These are phyloP conservation scores for Akanthomyces dipterigenus DNA, from an alignment of 2,329 filamentous ascomycete species.

Conservation along the genomic window DNA sequence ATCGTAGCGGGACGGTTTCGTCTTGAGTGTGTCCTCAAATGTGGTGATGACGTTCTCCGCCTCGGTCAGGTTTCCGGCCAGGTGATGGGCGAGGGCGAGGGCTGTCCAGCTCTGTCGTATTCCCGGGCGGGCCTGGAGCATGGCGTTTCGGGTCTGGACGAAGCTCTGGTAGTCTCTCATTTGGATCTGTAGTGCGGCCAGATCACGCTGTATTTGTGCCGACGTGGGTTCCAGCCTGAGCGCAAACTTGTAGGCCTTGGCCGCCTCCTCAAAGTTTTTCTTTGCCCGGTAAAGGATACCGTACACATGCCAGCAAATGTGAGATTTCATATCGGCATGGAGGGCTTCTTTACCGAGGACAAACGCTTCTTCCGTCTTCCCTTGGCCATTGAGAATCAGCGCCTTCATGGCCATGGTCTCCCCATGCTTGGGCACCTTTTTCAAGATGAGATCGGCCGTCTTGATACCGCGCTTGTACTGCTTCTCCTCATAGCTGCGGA, in stretches of 20 bases:
- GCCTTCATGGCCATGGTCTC: slow-evolving; percentile 99
- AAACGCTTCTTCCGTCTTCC: slow-evolving; percentile 91
- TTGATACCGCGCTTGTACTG: slow-evolving; percentile 95
- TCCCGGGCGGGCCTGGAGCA: slow-evolving; percentile 78
- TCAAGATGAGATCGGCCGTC: slow-evolving; percentile 90
- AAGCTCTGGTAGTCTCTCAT: slow-evolving; percentile 95
- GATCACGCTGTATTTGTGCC: slow-evolving; percentile 84
- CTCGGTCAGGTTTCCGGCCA: slow-evolving; percentile 75
- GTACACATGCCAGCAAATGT: slow-evolving; percentile 99
- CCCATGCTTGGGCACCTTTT: slow-evolving; percentile 91
- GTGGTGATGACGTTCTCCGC: slow-evolving; percentile 88
- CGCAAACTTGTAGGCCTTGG: slow-evolving; percentile 98
- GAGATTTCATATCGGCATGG: slow-evolving; percentile 96
- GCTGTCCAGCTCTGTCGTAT: slow-evolving; percentile 94
- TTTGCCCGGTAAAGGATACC: slow-evolving; percentile 85
- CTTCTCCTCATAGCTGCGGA: slow-evolving; percentile 96
- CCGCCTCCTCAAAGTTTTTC: slow-evolving; percentile 98
- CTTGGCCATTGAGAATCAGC: slow-evolving; percentile 86
- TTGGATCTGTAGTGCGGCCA: slow-evolving; percentile 89
- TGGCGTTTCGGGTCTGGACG: slow-evolving; percentile 77
- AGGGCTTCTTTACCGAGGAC: slow-evolving; percentile 85
- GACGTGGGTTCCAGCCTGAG: slow-evolving; percentile 91
- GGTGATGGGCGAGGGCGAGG: slow-evolving; percentile 86
- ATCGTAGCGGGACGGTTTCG: slow-evolving; percentile 67
- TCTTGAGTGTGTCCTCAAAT: slow-evolving; percentile 90